These are phyloP conservation scores for Tolypocladium cylindrosporum DNA, from an alignment of 2,329 filamentous ascomycete genomes.

Conservation along the genomic window DNA sequence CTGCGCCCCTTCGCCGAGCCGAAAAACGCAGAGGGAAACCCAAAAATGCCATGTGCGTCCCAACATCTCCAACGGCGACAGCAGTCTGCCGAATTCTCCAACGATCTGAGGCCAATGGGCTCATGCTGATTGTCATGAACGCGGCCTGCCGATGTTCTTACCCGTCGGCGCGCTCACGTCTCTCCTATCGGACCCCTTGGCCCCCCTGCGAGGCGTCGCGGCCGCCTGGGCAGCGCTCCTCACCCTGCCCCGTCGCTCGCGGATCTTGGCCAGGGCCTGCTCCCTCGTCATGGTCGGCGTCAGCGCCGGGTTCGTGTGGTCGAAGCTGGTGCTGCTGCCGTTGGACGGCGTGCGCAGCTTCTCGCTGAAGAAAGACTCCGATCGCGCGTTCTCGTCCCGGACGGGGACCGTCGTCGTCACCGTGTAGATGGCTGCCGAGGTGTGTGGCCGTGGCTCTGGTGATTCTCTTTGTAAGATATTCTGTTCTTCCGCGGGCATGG, in stretches of 20 bases:
- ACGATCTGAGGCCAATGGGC: not conserved
- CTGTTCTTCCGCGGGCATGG: conserved; percentile 2
- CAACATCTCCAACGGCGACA: not conserved
- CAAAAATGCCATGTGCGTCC: conserved; percentile 3
- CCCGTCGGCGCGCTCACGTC: conserved; percentile 38
- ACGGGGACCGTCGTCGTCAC: conserved; percentile 42
- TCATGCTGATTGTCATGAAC: conserved; percentile 1
- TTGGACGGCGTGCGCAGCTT: conserved; percentile 35
- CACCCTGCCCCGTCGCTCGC: conserved; percentile 60
- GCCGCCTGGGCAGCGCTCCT: conserved; percentile 56
- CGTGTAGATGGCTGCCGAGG: conserved; percentile 34
- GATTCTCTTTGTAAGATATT: conserved; percentile 10
- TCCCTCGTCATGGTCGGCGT: conserved; percentile 62
- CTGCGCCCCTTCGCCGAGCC: not conserved
- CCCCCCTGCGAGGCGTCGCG: conserved; percentile 45
- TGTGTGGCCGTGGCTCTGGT: conserved; percentile 30
- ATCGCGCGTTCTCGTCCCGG: conserved; percentile 29
- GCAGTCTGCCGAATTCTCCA: not conserved
- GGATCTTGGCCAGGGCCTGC: conserved; percentile 65
- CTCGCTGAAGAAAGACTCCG: conserved; percentile 31
- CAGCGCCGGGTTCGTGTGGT: conserved; percentile 46
- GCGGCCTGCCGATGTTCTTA: not conserved
- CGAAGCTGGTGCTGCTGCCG: conserved; percentile 32
- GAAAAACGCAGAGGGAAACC: conserved; percentile 1
- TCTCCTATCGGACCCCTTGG: conserved; percentile 37